Evolutionary conservation across 2,329 filamentous ascomycete genomes (phyloP).

Genomic region (Paecilomyces niveus): DNA sequence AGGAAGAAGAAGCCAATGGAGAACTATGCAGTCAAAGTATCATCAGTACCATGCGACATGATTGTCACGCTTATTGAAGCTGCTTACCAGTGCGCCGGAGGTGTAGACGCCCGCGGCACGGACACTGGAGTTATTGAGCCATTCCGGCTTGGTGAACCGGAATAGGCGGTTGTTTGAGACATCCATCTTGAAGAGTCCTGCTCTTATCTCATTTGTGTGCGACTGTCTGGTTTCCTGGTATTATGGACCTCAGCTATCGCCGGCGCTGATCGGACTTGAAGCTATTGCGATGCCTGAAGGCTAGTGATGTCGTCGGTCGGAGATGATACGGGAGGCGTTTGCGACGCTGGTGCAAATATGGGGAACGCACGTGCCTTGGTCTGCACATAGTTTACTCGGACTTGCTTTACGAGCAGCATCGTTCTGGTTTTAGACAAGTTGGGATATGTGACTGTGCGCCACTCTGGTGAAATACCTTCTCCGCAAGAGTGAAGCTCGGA

Average conservation of each 20-base stretch:
- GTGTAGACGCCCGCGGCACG: constrained; percentile 60
- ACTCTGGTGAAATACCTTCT: too few relatives aligned
- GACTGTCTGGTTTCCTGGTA: not conserved
- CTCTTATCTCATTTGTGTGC: not conserved
- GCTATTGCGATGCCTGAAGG: not conserved
- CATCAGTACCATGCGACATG: not conserved
- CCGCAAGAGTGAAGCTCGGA: too few relatives aligned
- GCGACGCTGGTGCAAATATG: not conserved
- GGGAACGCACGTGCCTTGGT: not conserved
- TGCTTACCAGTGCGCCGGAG: constrained; percentile 56
- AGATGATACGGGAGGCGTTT: not conserved
- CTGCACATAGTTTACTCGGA: not conserved
- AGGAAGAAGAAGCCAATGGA: constrained; percentile 63
- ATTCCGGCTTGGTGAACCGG: constrained; percentile 60
- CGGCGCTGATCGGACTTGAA: not conserved
- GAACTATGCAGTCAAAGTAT: constrained; percentile 43
- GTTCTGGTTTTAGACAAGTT: too few relatives aligned
- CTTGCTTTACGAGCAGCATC: not conserved
- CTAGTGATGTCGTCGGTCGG: not conserved
- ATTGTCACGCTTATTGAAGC: constrained; percentile 2
- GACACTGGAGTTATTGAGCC: constrained; percentile 59
- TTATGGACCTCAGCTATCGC: not conserved
- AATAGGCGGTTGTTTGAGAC: constrained; percentile 53
- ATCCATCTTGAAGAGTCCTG: constrained; percentile 22
- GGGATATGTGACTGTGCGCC: too few relatives aligned